Evolutionary conservation across 1,284 basidiomycete genomes (phyloP), one percentile per base, ranked within the genome.

Genomic region (Rhodofomes roseus): DNA sequence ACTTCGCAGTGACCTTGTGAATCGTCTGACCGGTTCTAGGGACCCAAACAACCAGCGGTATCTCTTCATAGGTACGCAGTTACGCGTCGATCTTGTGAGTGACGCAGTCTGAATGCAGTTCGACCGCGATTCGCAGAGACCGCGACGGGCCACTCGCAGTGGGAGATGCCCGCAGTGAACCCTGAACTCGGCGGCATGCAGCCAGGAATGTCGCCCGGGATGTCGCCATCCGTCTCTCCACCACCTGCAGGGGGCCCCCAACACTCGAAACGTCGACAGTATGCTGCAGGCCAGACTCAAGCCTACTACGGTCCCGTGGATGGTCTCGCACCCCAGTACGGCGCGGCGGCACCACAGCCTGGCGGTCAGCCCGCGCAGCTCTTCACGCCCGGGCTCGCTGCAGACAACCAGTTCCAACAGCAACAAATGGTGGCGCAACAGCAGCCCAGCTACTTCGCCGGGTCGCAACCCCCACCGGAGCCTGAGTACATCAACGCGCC

Each of bases 241-340:
- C 77, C 75, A 34, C 77, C 63, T 36, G 72, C 66, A 60, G 27
- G 20, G 9, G 60, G 59, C 27, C 69, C 68, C 20, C 76, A 80
- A 34, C 75, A 79, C 60, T 14, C 76, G 27, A 94, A 92, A 77
- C 85, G 93, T 66, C 87, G 94, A 55, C 93, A 95, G 74, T 96
- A 96, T 74, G 94, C 95, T 53, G 86, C 91, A 6, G 92, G 90
- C 12, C 92, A 95, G 74, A 93, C 92, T 2, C 90, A 95, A 70
- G 89, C 85, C 2, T 95, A 95, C 74, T 92, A 92, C 65, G 88
- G 89, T 36, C 71, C 77, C 29, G 71, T 74, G 1, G 80, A 81
- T 37, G 68, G 69, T 12, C 64, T 76, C 53, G 69, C 73, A 29
- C 81, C 83, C 46, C 69, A 71, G 55, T 74, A 77, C 59, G 68